Evolutionary conservation across 805 yeast genomes (phyloP).

Genomic region (Saccharomycopsis amapae): DNA sequence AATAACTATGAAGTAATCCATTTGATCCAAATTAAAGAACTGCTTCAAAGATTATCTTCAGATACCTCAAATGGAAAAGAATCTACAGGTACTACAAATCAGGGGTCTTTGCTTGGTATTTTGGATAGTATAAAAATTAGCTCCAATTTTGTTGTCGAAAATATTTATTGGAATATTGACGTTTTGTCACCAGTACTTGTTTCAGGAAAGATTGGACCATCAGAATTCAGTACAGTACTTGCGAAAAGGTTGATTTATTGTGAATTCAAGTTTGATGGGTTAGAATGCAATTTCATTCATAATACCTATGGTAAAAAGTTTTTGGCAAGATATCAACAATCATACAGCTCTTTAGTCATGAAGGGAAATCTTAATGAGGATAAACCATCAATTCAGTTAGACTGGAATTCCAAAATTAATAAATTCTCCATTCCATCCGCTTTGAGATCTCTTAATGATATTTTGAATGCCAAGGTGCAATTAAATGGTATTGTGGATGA

Average conservation of each 20-base stretch:
- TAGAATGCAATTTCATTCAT: constrained; percentile 14
- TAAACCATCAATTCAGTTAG: constrained; percentile 1
- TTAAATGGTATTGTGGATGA: constrained; percentile 5
- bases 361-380: constrained; percentile 1
- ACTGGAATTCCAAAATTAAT: constrained; percentile 1
- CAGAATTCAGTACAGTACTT: neutral
- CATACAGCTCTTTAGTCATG: neutral
- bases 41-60: neutral
- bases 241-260: neutral
- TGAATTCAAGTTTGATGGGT: neutral
- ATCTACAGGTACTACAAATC: neutral
- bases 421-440: constrained; percentile 9
- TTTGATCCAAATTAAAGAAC: neutral
- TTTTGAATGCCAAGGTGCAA: constrained; percentile 7
- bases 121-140: constrained; percentile 1
- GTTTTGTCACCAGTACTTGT: constrained; percentile 16
- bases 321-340: constrained; percentile 9
- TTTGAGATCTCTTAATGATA: constrained; percentile 12
- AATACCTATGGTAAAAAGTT: constrained; percentile 18
- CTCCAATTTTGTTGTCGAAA: neutral
- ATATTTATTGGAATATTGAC: constrained; percentile 11
- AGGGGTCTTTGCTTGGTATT: neutral
- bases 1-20: constrained; percentile 5
- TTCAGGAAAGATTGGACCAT: constrained; percentile 4
- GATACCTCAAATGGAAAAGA: neutral